Base-by-base conservation (phyloP, 2,329 filamentous ascomycete species). In the Ophiostoma ips region DNA sequence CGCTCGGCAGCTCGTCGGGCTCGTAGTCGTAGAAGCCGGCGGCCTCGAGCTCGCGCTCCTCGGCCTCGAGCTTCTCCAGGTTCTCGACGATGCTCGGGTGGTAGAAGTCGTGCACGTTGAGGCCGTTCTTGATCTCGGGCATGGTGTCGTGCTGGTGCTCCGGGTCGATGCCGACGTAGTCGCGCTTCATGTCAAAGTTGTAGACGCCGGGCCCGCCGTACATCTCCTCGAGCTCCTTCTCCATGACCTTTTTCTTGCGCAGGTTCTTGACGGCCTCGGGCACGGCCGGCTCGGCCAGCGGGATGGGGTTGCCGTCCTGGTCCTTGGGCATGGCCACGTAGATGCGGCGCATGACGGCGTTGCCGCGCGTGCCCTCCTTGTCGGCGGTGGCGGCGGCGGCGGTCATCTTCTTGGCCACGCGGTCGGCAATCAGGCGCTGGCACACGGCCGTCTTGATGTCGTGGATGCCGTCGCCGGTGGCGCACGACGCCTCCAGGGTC, bases 21-120 rank as follows among this genome's bases (percentile, higher is more conserved):
- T 95, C 85, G 68, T 96, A 96, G 75, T 95, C 86, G 68, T 98
- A 98, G 74, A 84, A 95, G 53, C 92, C 92, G 56, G 95, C 87
- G 8, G 80, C 83, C 66, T 95, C 84, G 13, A 96, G 78, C 60
- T 83, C 83, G 70, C 95, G 90, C 66, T 98, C 92, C 63, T 98
- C 94, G 55, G 89, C 89, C 67, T 98, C 92, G 33, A 98, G 75
- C 50, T 87, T 87, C 48, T 83, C 82, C 46, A 98, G 77, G 72
- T 95, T 96, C 58, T 81, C 77, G 61, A 95, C 92, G 63, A 98
- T 98, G 50, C 98, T 94, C 1, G 90, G 89, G 61, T 96, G 92
- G 62, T 98, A 81, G 66, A 87, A 98, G 68, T 98, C 92, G 70
- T 90, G 92, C 52, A 98, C 86, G 66, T 98, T 98, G 76, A 90